Base-by-base conservation (phyloP, 2,329 filamentous ascomycete genomes). In the Colletotrichum scovillei region DNA sequence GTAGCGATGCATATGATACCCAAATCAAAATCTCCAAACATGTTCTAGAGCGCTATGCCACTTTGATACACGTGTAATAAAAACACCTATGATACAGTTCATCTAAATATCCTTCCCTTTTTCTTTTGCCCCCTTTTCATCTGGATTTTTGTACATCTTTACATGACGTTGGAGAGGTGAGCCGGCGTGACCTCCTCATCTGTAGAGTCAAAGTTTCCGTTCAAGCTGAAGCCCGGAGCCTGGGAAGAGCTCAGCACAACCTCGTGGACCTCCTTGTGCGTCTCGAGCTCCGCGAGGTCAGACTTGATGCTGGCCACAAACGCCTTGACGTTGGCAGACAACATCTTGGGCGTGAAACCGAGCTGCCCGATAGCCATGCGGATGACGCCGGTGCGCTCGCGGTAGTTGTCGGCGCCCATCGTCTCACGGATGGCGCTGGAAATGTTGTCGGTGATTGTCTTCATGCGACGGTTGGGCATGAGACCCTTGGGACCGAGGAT, bases 361-460 rank as follows among this genome's bases (percentile, higher is more conserved):
- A 99, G 84, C 84, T 98, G 95, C 5, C 96, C 97, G 74, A 99
- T 90, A n/a, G 95, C 92, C 88, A 98, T 90, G 73, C 95, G 89
- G 68, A 99, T 90, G 35, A 97, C 94, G 19, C 95, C 97, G 76
- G 92, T 84, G 77, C 93, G 89, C 86, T 99, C 97, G 80, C 95
- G 91, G 85, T 98, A 99, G 77, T 95, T 92, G 66, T 92, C 94
- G 67, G 92, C 94, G 74, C 96, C 95, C 16, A 95, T 91, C 83
- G 98, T 91, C 76, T 96, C 94, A 78, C 90, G 90, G 79, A 99
- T 93, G 42, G 92, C 89, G n/a, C 87, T 83, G 67, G 89, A 89
- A 19, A 98, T 89, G 80, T 97, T 93, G 79, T 90, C 92, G 28
- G 97, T 95, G 69, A 99, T 93, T 0, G 97, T 98, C 76, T 95